Base-by-base conservation (phyloP, 139 green algal genomes). In the Auxenochlorella pyrenoidosa region DNA sequence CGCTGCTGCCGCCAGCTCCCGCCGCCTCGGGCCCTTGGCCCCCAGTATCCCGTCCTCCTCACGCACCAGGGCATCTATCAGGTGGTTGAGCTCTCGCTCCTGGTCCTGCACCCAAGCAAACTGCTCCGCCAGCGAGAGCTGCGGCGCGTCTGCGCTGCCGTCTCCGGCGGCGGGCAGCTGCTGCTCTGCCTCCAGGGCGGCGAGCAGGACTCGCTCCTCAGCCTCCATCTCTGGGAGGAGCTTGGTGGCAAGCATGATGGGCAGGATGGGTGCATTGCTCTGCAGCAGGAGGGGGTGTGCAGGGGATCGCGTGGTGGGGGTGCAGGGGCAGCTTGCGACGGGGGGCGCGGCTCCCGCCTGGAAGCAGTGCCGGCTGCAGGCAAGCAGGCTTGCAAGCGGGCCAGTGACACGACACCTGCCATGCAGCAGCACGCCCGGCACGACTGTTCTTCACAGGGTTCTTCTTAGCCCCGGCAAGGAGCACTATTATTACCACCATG, bases 231-330 rank as follows among this genome's bases (percentile, higher is more conserved):
- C 84, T 10, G 92, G 92, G 59, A 95, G 89, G 41, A 91, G 81
- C 88, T 91, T 95, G 59, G 90, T 94, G 43, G 92, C 92, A 80
- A 95, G 86, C 83, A 95, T 91, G 83, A 95, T 94, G 73, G 92
- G 92, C 59, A 95, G 73, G 24, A 89, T 83, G 34, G 75, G 51
- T 5, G 91, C 88, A 72, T 91, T 92, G 72, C 60, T 72, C 83
- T 86, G 82, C 82, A 43, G 63, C 6, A 30, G 0, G n/a, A 22
- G 77, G 6, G 21, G n/a, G 10, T 16, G 44, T 30, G 63, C 28
- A 41, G 24, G 51, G 21, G n/a, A 13, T 47, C 51, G 16, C 18
- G 5, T 3, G 10, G 34, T 19, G 72, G 72, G 36, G 47, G 47
- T 10, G 10, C 47, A 10, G 47, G 47, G 47, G 47, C 47, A 10